These are phyloP conservation scores for Nothomitra cinnamomea DNA, from an alignment of 2,329 filamentous ascomycete species.

Conservation along the genomic window DNA sequence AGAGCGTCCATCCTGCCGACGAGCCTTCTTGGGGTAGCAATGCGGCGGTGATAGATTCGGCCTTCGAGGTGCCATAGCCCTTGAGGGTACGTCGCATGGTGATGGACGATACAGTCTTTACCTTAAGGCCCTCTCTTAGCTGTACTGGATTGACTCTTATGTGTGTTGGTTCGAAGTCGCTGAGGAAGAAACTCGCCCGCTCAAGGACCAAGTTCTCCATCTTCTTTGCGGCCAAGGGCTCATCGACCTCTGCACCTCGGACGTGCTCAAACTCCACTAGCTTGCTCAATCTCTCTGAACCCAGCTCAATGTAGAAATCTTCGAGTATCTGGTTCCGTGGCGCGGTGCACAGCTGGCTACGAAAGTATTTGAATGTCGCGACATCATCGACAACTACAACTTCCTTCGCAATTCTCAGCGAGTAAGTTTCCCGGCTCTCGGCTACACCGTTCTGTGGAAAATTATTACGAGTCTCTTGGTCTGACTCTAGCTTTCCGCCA, in stretches of 20 bases:
- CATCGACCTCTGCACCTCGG: constrained; percentile 47
- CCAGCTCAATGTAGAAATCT: constrained; percentile 66
- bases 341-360: constrained; percentile 64
- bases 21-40: constrained; percentile 16
- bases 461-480: not conserved
- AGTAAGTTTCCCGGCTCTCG: constrained; percentile 16
- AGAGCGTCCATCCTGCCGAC: constrained; percentile 46
- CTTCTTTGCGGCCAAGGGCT: constrained; percentile 48
- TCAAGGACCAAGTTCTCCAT: constrained; percentile 73
- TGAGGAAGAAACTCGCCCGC: constrained; percentile 73
- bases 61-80: constrained; percentile 44
- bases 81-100: constrained; percentile 60
- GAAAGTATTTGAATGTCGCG: constrained; percentile 76
- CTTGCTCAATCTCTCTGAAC: constrained; percentile 56
- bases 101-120: constrained; percentile 64
- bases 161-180: constrained; percentile 61
- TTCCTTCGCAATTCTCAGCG: constrained; percentile 51
- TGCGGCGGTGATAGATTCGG: constrained; percentile 59
- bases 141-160: constrained; percentile 78
- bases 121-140: constrained; percentile 69
- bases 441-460: not conserved
- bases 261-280: constrained; percentile 63
- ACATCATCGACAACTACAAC: constrained; percentile 79
- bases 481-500: not conserved
- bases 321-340: constrained; percentile 83